Percentiles rank a stretch among this genome's conserved stretches.
Conservation (phyloP, 306 rosid genomes). For the Cucumis sativus region DNA sequence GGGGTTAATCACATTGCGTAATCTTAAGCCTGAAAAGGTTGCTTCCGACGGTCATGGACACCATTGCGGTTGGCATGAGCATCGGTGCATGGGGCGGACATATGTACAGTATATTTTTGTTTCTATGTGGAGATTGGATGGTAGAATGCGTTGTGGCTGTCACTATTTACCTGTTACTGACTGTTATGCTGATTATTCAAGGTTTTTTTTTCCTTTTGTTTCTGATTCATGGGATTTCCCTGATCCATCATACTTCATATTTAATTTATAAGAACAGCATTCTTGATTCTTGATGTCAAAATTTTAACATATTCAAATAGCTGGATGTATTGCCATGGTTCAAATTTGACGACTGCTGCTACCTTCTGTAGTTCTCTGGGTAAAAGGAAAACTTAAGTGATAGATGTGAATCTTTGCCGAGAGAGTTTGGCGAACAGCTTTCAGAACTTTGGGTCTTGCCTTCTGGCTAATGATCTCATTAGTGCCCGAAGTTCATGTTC, state of each 20-base stretch:
- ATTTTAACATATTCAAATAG: not conserved
- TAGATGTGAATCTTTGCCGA: not conserved
- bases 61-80: conserved; percentile 34
- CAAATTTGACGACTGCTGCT: not conserved
- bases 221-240: conserved; percentile 26
- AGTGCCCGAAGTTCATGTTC: not conserved
- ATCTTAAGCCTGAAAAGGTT: conserved; percentile 1
- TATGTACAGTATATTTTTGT: conserved; percentile 82
- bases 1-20: conserved; percentile 6
- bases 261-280: conserved; percentile 8
- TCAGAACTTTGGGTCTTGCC: not conserved
- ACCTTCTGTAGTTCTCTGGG: not conserved
- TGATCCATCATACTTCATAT: conserved; percentile 7
- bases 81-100: conserved; percentile 20
- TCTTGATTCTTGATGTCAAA: conserved; percentile 28
- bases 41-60: conserved; percentile 2
- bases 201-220: conserved; percentile 22
- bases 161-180: conserved; percentile 35
- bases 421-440: not conserved
- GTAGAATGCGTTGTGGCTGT: conserved; percentile 35
- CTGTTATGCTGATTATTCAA: conserved; percentile 34
- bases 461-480: not conserved
- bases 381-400: not conserved
- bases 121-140: conserved; percentile 29
- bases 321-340: not conserved